These are phyloP conservation scores for Rhodotorula sp. DNA, from an alignment of 1,284 basidiomycete genomes.

Conservation along the genomic window DNA sequence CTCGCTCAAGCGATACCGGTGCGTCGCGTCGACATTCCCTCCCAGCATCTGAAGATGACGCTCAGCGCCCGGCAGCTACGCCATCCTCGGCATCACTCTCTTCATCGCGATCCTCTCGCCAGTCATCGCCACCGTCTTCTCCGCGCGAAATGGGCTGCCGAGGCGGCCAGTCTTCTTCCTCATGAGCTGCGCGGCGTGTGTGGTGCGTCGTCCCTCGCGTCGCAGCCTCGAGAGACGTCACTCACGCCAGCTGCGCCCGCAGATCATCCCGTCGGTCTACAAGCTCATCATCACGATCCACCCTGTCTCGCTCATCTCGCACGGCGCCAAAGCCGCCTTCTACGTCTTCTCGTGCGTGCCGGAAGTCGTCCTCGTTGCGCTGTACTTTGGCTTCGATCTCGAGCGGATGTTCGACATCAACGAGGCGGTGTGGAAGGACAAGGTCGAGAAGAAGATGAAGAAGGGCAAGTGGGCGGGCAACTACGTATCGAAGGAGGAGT, in stretches of 20 bases:
- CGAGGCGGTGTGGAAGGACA: constrained; percentile 13
- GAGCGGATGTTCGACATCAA: constrained; percentile 11
- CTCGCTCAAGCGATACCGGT: constrained; percentile 8
- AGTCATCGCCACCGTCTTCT: not conserved
- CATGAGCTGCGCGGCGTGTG: not conserved
- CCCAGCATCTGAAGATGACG: too few species aligned
- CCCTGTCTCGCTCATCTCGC: not conserved
- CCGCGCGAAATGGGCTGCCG: not conserved
- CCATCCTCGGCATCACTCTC: constrained; percentile 1
- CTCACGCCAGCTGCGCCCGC: not conserved
- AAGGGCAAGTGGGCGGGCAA: constrained; percentile 4
- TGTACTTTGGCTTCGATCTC: constrained; percentile 15
- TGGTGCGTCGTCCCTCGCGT: constrained; percentile 10
- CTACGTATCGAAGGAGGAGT: not conserved
- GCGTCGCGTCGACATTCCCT: not conserved
- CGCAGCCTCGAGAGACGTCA: not conserved
- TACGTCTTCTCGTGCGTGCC: constrained; percentile 23
- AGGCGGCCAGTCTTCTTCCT: not conserved
- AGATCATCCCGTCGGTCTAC: constrained; percentile 19
- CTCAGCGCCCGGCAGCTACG: not conserved
- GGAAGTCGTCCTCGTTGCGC: constrained; percentile 8
- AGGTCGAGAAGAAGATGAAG: constrained; percentile 14
- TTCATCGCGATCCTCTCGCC: not conserved
- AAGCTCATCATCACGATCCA: constrained; percentile 14
- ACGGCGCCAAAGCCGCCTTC: constrained; percentile 25